Conservation (phyloP, 768 basidiomycete genomes). For the Thelephora aurantiotincta region DNA sequence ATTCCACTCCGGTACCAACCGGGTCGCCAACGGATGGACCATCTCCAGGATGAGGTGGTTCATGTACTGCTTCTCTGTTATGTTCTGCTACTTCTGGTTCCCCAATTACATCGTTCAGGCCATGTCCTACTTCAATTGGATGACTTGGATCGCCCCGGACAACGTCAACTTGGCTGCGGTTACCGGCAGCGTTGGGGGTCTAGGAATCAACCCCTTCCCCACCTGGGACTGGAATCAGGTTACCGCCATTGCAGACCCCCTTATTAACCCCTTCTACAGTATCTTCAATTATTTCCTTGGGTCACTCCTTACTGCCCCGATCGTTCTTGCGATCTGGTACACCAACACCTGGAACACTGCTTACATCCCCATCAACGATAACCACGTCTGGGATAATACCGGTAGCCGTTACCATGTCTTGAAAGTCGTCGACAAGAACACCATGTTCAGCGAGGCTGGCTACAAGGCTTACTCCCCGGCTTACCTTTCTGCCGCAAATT, state of each 20-base stretch:
- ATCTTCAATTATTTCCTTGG: neutral
- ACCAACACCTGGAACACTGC: constrained; percentile 24
- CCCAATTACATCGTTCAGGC: constrained; percentile 41
- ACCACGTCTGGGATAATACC: constrained; percentile 58
- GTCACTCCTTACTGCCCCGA: neutral
- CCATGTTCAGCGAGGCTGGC: constrained; percentile 46
- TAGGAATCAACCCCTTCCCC: constrained; percentile 62
- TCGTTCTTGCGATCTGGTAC: neutral
- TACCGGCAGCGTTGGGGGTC: constrained; percentile 57
- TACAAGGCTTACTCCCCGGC: constrained; percentile 68
- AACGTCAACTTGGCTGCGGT: constrained; percentile 57
- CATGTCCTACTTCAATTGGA: constrained; percentile 79
- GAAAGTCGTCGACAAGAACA: constrained; percentile 38
- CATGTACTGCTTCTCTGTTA: neutral
- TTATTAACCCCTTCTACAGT: constrained; percentile 43
- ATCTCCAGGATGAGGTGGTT: neutral
- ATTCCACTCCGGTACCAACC: neutral
- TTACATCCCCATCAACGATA: constrained; percentile 63
- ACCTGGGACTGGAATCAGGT: constrained; percentile 85
- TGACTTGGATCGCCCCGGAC: constrained; percentile 80
- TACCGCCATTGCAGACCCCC: constrained; percentile 57
- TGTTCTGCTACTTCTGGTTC: neutral
- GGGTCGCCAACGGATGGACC: neutral
- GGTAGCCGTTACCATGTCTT: constrained; percentile 51
- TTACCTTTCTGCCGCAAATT: neutral